A percentile compares a stretch with the other conserved stretches of the same genome.
Evolutionary conservation across 1,284 basidiomycete genomes (phyloP).

Genomic region (Fistulinella cinereoalba): DNA sequence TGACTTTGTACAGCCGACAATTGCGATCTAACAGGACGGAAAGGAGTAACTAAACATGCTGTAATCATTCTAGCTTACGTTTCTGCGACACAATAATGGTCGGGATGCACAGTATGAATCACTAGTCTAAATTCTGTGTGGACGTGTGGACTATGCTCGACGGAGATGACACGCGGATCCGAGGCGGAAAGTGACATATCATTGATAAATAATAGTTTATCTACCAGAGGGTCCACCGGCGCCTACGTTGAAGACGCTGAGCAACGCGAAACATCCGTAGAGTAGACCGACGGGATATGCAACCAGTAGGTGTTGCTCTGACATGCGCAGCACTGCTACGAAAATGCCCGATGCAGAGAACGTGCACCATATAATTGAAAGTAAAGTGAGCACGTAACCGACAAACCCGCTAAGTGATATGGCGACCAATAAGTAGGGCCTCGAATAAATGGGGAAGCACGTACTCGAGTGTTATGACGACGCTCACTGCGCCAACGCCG

Average conservation of each 20-base stretch:
- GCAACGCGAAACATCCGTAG: slow-evolving; percentile 88
- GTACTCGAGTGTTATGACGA: slow-evolving; percentile 86
- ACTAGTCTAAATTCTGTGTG: too few relatives aligned
- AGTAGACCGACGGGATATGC: slow-evolving; percentile 91
- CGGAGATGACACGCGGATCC: too few relatives aligned
- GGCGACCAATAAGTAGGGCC: slow-evolving; percentile 10
- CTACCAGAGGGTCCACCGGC: slow-evolving; percentile 30
- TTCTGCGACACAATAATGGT: too few relatives aligned
- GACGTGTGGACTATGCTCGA: too few relatives aligned
- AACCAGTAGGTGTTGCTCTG: slow-evolving; percentile 87
- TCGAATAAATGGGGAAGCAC: slow-evolving; percentile 34
- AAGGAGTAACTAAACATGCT: slow-evolving; percentile 2
- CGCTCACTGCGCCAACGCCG: slow-evolving; percentile 87
- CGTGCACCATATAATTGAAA: slow-evolving; percentile 93
- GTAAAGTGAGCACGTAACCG: slow-evolving; percentile 77
- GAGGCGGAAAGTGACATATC: not conserved
- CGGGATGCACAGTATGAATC: too few relatives aligned
- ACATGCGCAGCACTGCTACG: slow-evolving; percentile 90
- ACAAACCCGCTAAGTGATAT: slow-evolving; percentile 58
- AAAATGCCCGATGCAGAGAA: slow-evolving; percentile 94
- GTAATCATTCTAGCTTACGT: too few relatives aligned
- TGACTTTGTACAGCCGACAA: slow-evolving; percentile 81
- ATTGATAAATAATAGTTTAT: slow-evolving; percentile 22
- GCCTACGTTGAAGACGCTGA: slow-evolving; percentile 76
- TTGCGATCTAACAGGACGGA: slow-evolving; percentile 36